Base-by-base conservation (phyloP, 2,329 filamentous ascomycete species). In the Fusarium sp. region DNA sequence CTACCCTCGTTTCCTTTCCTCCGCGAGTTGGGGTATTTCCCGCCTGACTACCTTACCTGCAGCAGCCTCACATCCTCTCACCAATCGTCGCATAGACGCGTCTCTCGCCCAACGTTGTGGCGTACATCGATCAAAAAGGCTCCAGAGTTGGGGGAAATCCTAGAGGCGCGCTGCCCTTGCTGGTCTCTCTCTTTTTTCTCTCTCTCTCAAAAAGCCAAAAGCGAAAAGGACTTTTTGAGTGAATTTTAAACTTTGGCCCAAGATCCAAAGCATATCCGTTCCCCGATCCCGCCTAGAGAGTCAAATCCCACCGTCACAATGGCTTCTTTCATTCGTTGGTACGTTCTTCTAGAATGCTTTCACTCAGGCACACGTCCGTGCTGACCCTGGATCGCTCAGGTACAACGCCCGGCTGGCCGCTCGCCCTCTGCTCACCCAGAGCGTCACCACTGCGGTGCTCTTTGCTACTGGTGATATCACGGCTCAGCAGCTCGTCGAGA, bases 401-500 rank as follows among this genome's bases (percentile, higher is more conserved):
- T 98, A 98, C 83, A 93, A 96, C 82, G 85, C 88, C 77, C 91
- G 89, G 80, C 85, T 97, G 78, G 90, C 91, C 74, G 87, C 89
- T 75, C 88, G 92, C 77, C 95, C 95, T 65, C 84, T 98, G 74
- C 88, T 97, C 76, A 98, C 95, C 10, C 93, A 97, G 84, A 92
- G 91, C 78, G 83, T 97, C 74, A 97, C 93, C 61, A 97, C 95
- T 38, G 91, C 93, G 53, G 87, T 98, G 64, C 90, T 99, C 69
- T 99, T 98, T 79, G 94, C 91, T 63, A 92, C 93, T 13, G 96
- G 96, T 75, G 96, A 99, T 82, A 85, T 91, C 65, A 90, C 96
- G 72, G 93, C 96, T 36, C 96, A 99, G 81, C 95, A 98, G 82
- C 85, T 89, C 34, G 92, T 99, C 64, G 95, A 98, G 82, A 90